A percentile compares a stretch with the other conserved stretches of the same genome.
Evolutionary conservation across 2,329 filamentous ascomycete species (phyloP).

Genomic region (Lachnellula cervina): DNA sequence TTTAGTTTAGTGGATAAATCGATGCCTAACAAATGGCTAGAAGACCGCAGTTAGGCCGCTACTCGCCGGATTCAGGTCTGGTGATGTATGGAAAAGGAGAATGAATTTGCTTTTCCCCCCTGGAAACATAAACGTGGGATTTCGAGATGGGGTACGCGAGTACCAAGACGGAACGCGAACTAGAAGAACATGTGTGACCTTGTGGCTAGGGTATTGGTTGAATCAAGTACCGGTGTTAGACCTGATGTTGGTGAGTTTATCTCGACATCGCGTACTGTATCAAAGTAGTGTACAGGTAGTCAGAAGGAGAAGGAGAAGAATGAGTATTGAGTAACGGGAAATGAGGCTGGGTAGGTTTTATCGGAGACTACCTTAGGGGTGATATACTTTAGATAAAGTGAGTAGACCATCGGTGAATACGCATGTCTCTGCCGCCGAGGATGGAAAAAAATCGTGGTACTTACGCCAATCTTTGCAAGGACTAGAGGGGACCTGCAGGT

Average conservation of each 20-base stretch:
- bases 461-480: background rate
- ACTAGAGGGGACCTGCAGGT: constrained; percentile 7
- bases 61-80: background rate
- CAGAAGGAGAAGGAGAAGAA: background rate
- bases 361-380: no score
- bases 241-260: background rate
- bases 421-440: background rate
- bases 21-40: background rate
- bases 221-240: background rate
- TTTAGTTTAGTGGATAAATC: background rate
- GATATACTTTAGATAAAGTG: background rate
- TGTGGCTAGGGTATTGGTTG: background rate
- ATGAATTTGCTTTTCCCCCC: background rate
- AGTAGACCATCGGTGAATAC: no score
- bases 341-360: background rate
- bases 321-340: background rate
- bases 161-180: background rate
- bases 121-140: background rate
- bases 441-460: background rate
- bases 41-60: background rate
- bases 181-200: background rate
- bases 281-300: background rate
- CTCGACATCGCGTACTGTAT: background rate
- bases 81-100: background rate
- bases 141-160: background rate